Base-by-base conservation (phyloP, 2,329 filamentous ascomycete genomes). In the Penicillium sp. region DNA sequence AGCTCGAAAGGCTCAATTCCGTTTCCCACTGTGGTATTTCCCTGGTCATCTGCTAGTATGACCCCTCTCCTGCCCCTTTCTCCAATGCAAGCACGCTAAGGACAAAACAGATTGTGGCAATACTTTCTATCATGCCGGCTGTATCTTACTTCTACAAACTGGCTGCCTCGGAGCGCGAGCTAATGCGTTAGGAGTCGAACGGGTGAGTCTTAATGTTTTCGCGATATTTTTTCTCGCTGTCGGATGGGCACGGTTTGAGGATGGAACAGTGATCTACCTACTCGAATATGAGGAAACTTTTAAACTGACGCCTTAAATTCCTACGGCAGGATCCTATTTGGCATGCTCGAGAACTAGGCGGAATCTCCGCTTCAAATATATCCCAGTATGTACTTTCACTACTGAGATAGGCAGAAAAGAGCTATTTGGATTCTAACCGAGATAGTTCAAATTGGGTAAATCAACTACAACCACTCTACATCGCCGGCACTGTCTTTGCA, bases 111-210 rank as follows among this genome's bases (percentile, higher is more conserved):
- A 63, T 42, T 65, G 63, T 25, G 61, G 61, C 2, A 63, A 65
- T 60, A 65, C 63, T 13, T 65, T 65, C 30, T 64, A 64, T 38
- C 63, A 65, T 61, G 33, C 63, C 8, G 64, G 64, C 2, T 66
- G 40, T 19, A 66, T 66, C 16, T 53, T 66, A 26, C 61, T 66
- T n/a, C 38, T 64, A 8, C 64, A 64, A 30, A 55, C 61, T 6
- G 58, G 55, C 4, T 19, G 54, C 22, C 28, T 57, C 35, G 35
- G 35, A 10, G 35, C 35, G 35, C 35, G 35, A 10, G 35, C 35
- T 37, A 37, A 37, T 28, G 22, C 16, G 25, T n/a, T 49, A 7
- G 28, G 26, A 1, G 26, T 37, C 13, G 35, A 37, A 37, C 35
- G 35, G 14, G 35, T 37, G 35, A 37, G 35, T 37, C 13, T 37